Evolutionary conservation across 352 stramenopile species (phyloP).

Genomic region (Globisporangium iwayamae): DNA sequence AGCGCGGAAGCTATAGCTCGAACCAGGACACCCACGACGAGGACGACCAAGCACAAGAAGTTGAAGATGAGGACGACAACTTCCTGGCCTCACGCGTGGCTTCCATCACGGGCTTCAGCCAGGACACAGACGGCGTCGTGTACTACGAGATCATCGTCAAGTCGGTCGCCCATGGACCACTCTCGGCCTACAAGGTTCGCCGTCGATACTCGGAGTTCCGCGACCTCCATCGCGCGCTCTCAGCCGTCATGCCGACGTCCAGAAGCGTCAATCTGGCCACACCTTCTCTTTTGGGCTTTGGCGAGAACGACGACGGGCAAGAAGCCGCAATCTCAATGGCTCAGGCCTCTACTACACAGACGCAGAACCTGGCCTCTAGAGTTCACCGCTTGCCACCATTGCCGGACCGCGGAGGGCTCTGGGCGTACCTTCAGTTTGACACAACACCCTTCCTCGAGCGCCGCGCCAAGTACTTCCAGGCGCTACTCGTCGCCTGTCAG

Average conservation of each 20-base stretch:
- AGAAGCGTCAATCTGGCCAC: slow-evolving; percentile 6
- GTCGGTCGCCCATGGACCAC: slow-evolving; percentile 51
- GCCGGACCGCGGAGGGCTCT: slow-evolving; percentile 66
- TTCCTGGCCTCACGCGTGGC: slow-evolving; percentile 68
- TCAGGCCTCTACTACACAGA: background rate
- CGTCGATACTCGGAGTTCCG: slow-evolving; percentile 76
- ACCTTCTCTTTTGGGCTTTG: background rate
- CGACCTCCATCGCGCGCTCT: slow-evolving; percentile 47
- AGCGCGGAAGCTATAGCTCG: slow-evolving; percentile 20
- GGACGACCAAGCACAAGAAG: slow-evolving; percentile 16
- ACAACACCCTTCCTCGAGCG: slow-evolving; percentile 55
- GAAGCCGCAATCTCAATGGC: background rate
- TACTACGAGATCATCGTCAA: slow-evolving; percentile 81
- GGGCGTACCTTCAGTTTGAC: slow-evolving; percentile 69
- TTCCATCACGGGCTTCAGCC: slow-evolving; percentile 69
- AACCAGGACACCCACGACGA: slow-evolving; percentile 5
- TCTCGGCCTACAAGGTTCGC: slow-evolving; percentile 76
- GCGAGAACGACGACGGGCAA: slow-evolving; percentile 9
- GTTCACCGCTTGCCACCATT: slow-evolving; percentile 38
- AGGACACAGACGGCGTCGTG: slow-evolving; percentile 66
- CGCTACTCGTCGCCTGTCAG: slow-evolving; percentile 58
- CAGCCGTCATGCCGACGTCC: slow-evolving; percentile 48
- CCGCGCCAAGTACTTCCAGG: slow-evolving; percentile 63
- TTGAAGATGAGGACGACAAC: slow-evolving; percentile 51
- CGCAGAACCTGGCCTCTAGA: background rate